A percentile compares a stretch with the other conserved stretches of the same genome.
Conservation (phyloP, 306 rosid species). For the Calophaca sinica region DNA sequence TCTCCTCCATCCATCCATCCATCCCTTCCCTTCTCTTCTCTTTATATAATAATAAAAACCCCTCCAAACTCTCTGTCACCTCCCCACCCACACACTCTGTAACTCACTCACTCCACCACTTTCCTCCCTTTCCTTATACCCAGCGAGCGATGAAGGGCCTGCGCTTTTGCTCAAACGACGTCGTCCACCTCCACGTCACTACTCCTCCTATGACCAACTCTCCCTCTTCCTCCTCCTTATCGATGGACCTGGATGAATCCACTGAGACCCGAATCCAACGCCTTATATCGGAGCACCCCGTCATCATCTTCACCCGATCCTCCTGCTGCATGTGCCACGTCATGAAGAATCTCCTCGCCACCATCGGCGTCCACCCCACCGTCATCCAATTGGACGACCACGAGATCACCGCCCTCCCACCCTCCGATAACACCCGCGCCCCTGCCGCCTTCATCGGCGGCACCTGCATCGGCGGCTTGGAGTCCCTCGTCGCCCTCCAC, state of each 20-base stretch:
- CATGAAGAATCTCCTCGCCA: conserved; percentile 88
- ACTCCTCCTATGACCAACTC: conserved; percentile 45
- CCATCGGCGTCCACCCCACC: conserved; percentile 85
- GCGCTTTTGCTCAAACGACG: conserved; percentile 56
- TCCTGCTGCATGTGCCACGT: conserved; percentile 99
- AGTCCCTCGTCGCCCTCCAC: conserved; percentile 94
- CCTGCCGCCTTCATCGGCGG: conserved; percentile 93
- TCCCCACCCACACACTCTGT: too few species aligned
- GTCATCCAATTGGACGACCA: conserved; percentile 87
- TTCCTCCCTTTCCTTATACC: too few species aligned
- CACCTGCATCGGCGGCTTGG: conserved; percentile 77
- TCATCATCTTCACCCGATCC: conserved; percentile 82
- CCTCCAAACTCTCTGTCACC: conserved; percentile 3
- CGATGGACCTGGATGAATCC: conserved; percentile 88
- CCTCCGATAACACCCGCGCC: conserved; percentile 35
- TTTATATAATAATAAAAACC: not conserved
- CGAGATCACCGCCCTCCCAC: conserved; percentile 73
- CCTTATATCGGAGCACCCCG: conserved; percentile 88
- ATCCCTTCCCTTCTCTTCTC: not conserved
- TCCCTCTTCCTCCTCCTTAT: conserved; percentile 59
- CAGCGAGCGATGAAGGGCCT: too few species aligned
- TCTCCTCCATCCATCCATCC: too few species aligned
- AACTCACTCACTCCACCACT: too few species aligned
- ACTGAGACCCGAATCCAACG: conserved; percentile 84
- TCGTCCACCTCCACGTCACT: conserved; percentile 56